Evolutionary conservation across 495 filamentous ascomycete species (phyloP).

Genomic region (Penicillium argentinense): DNA sequence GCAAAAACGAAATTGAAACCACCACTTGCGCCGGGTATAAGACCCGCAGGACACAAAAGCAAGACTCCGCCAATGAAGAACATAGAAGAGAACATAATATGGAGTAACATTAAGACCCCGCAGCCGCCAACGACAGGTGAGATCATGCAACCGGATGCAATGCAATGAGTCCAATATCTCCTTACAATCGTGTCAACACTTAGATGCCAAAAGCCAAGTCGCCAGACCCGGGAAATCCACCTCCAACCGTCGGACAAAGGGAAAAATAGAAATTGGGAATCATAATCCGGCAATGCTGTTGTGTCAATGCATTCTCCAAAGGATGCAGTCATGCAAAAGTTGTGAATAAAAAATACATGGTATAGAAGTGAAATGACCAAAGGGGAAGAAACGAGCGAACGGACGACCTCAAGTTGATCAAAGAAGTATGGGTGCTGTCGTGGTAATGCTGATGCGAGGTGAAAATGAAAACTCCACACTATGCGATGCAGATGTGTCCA

Average conservation of each 20-base stretch:
- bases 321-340: constrained; percentile 8
- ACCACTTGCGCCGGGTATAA: constrained; percentile 17
- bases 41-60: constrained; percentile 1
- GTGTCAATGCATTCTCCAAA: constrained; percentile 7
- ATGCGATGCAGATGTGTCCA: constrained; percentile 31
- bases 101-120: constrained; percentile 19
- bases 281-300: neutral
- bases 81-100: constrained; percentile 12
- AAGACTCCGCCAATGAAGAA: constrained; percentile 8
- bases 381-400: constrained; percentile 13
- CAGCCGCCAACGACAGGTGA: constrained; percentile 17
- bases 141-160: constrained; percentile 15
- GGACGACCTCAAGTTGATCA: constrained; percentile 18
- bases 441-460: constrained; percentile 20
- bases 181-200: neutral
- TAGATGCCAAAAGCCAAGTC: neutral
- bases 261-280: constrained; percentile 1
- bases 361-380: constrained; percentile 8
- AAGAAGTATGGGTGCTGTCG: constrained; percentile 3
- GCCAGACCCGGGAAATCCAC: no score
- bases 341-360: constrained; percentile 19
- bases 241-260: neutral
- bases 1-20: constrained; percentile 11
- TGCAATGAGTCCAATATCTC: constrained; percentile 1
- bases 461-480: constrained; percentile 27